Conservation (phyloP, 2,329 filamentous ascomycete species). For the Seiridium unicorne region DNA sequence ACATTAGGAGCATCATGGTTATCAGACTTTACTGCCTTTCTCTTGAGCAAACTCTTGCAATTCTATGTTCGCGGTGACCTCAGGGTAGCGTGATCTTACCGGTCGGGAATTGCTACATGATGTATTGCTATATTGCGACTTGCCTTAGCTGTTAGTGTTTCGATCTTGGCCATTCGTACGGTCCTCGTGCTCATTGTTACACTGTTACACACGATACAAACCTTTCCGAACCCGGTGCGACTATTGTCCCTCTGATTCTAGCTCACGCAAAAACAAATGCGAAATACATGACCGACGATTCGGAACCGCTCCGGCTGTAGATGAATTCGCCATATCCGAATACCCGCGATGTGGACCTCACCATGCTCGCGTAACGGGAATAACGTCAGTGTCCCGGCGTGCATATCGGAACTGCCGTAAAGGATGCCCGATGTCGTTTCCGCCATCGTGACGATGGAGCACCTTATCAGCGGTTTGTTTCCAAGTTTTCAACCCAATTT, state of each 20-base stretch:
- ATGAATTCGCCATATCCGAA: neutral
- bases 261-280: too few species aligned
- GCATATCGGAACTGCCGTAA: neutral
- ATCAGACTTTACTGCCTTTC: too few species aligned
- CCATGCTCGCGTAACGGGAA: neutral
- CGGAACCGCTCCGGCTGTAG: neutral
- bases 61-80: too few species aligned
- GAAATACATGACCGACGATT: neutral
- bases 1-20: too few species aligned
- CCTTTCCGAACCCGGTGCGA: neutral
- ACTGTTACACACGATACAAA: too few species aligned
- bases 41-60: too few species aligned
- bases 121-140: too few species aligned
- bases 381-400: neutral
- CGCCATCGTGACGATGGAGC: neutral
- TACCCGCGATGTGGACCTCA: constrained; percentile 1
- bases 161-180: too few species aligned
- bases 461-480: constrained; percentile 3
- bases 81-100: too few species aligned
- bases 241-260: neutral
- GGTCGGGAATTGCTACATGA: too few species aligned
- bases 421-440: constrained; percentile 8
- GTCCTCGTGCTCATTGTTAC: too few species aligned
- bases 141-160: too few species aligned
- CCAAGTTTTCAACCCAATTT: neutral